phyloP scores from a whole-genome alignment of 2,329 filamentous ascomycete genomes.

The Didymosphaeria variabile region DNA sequence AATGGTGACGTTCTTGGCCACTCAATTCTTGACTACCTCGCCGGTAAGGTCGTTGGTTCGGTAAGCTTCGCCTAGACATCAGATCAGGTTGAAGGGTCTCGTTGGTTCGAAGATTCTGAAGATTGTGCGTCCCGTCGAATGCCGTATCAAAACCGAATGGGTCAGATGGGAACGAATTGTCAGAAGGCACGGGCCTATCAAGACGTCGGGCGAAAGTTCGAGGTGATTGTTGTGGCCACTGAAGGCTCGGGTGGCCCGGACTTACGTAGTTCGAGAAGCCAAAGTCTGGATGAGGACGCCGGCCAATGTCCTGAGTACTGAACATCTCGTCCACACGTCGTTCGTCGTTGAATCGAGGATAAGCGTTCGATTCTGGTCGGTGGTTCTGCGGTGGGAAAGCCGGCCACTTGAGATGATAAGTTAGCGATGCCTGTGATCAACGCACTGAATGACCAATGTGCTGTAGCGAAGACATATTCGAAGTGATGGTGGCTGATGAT shows the following conservation, averaged over 20 bases:
- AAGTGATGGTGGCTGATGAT: neutral
- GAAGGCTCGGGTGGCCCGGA: neutral
- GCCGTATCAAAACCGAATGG: slow-evolving; percentile 12
- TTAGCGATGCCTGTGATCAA: neutral
- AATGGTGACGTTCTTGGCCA: slow-evolving; percentile 26
- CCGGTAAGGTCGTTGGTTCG: slow-evolving; percentile 26
- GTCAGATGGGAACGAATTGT: slow-evolving; percentile 14
- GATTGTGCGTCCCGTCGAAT: neutral
- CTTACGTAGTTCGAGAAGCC: neutral
- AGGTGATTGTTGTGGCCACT: slow-evolving; percentile 2
- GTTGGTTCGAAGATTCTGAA: neutral
- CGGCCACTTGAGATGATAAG: neutral
- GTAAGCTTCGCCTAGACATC: slow-evolving; percentile 23
- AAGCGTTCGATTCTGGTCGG: neutral
- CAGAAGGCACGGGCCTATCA: neutral
- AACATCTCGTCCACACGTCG: neutral
- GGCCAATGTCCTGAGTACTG: neutral
- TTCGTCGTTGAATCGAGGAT: neutral
- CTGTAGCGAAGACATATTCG: neutral
- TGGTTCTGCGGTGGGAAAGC: neutral
- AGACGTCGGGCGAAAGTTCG: slow-evolving; percentile 1
- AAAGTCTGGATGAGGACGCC: neutral
- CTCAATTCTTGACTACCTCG: slow-evolving; percentile 19
- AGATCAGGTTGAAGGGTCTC: neutral
- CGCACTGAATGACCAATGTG: neutral